Base-by-base conservation (phyloP, 179 eudicot genomes). In the Silene noctiflora region DNA sequence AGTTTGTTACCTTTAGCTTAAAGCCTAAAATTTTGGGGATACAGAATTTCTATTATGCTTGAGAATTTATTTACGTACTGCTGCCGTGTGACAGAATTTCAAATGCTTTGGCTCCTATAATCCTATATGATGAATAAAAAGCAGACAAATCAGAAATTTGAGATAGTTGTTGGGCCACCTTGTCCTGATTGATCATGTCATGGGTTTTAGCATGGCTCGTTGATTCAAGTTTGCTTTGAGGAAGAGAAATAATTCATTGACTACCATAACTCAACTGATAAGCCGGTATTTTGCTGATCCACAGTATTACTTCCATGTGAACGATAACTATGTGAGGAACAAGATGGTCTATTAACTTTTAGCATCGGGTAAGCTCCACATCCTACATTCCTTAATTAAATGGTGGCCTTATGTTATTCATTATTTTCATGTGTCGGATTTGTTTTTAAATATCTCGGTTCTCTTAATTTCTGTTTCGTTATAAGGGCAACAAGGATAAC, bases 401-500 rank as follows among this genome's bases (percentile, higher is more conserved):
- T 51, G 58, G 58, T 16, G 58, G 14, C 58, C 58, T 51, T 51
- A 16, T 3, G 14, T 14, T 14, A 12, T 51, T 51, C 20, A 21
- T 10, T 29, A 44, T 31, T 39, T 67, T 56, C 48, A 58, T 48
- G 35, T 56, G 59, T 24, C n/a, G 14, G 19, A 44, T 10, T 75
- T 25, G n/a, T 56, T n/a, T 27, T 33, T 35, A 6, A 58, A 25
- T 46, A 19, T 25, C 21, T 69, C 12, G 3, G 59, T 19, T 75
- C 42, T 62, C 63, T 56, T 53, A 6, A 9, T 39, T 25, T 67
- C 13, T 31, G 19, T 51, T 51, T 51, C 58, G 31, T 61, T n/a
- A 14, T 74, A 93, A 96, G 98, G 98, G 51, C 96, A 91, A 93
- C 94, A 35, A 89, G 98, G 83, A 88, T 91, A 69, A 89, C 89